Evolutionary conservation across 148 eudicot species (phyloP), one percentile per base, ranked within the genome.

Genomic region (Diospyros kaki): DNA sequence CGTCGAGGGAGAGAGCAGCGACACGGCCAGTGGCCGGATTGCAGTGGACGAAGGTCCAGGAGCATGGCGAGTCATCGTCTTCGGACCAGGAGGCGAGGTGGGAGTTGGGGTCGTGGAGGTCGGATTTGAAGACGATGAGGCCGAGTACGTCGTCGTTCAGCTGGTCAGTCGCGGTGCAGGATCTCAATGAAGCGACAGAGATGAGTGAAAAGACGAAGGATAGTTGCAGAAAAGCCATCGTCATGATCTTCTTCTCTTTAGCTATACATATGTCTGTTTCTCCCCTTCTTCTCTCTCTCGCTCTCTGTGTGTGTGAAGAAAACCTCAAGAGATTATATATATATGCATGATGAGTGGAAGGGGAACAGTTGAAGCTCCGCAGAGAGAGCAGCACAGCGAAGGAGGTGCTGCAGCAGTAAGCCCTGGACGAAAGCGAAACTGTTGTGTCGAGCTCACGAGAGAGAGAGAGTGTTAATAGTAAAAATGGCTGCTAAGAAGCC

Each of bases 91-190:
- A 89, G 17, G 72, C 67, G 17, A 81, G 87, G 80, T 81, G 5
- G 4, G 75, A 78, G 50, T 3, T 46, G 3, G 98, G 88, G 76
- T 95, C 85, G 3, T 77, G 76, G 11, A 95, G 78, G 68, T 81
- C 86, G 15, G 99, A 77, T 79, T 91, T 95, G 93, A 95, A 95
- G 66, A 93, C 98, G 74, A 93, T 88, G 45, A 95, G 93, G 63
- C 98, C 99, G 13, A 95, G 79, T 39, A 95, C 81, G n/a, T 95
- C 99, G 77, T 95, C 97, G 77, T 91, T 88, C 3, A 90, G 89
- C 72, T 76, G 86, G 28, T 50, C 6, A 10, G 10, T 17, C 10
- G 66, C 73, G 13, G 61, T 75, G 46, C 66, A 75, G 15, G 12
- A 46, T 65, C 67, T 73, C 75, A 48, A 54, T n/a, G 71, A 77